Evolutionary conservation across 768 basidiomycete genomes (phyloP).

Genomic region (Lactarius psammicola): DNA sequence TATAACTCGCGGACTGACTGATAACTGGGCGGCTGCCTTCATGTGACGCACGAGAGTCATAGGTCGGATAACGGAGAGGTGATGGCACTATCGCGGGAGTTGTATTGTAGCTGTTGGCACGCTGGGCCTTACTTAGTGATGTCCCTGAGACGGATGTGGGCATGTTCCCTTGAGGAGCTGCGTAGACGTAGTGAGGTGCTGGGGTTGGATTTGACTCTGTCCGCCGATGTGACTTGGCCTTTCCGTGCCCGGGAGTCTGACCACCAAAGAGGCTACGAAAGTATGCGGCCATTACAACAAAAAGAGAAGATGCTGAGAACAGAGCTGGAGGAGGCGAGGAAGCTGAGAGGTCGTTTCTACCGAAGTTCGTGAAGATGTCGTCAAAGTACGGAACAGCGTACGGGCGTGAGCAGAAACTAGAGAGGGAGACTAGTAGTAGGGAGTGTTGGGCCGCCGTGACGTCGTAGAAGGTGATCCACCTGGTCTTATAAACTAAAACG

Average conservation of each 20-base stretch:
- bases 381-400: conserved; percentile 12
- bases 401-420: conserved; percentile 6
- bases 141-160: conserved; percentile 19
- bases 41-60: conserved; percentile 29
- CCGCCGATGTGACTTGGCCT: conserved; percentile 44
- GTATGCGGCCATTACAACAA: conserved; percentile 46
- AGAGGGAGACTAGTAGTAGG: background rate
- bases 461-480: background rate
- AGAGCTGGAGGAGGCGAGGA: conserved; percentile 4
- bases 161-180: conserved; percentile 23
- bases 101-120: conserved; percentile 21
- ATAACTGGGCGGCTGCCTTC: conserved; percentile 22
- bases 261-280: conserved; percentile 48
- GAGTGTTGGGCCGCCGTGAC: conserved; percentile 13
- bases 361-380: conserved; percentile 19
- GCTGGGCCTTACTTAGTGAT: conserved; percentile 22
- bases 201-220: conserved; percentile 41
- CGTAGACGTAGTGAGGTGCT: conserved; percentile 33
- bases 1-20: conserved; percentile 16
- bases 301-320: background rate
- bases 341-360: background rate
- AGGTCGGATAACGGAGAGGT: conserved; percentile 27
- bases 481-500: conserved; percentile 20
- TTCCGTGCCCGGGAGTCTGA: conserved; percentile 31
- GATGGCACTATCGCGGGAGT: conserved; percentile 28